Evolutionary conservation across 73 alveolate species (phyloP).

Genomic region (Paramecium pentaurelia): DNA sequence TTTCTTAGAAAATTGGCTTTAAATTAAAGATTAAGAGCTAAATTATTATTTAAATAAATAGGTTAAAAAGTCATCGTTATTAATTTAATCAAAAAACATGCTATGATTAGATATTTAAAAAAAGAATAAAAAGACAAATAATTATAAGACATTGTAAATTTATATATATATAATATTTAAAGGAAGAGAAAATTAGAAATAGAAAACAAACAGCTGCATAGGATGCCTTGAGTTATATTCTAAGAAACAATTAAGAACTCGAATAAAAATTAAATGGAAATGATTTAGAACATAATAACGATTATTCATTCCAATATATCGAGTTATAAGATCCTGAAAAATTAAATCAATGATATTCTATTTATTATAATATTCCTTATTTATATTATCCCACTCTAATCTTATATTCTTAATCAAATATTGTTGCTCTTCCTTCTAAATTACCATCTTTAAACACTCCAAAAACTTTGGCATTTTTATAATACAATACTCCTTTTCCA

Average conservation of each 20-base stretch:
- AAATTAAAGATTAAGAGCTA: background rate
- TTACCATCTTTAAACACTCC: background rate
- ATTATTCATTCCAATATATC: background rate
- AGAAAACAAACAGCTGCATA: conserved; percentile 29
- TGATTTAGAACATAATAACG: background rate
- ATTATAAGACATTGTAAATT: background rate
- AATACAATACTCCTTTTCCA: background rate
- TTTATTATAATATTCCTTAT: background rate
- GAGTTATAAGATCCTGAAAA: background rate
- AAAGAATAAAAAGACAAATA: background rate
- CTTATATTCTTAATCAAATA: background rate
- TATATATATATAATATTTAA: background rate
- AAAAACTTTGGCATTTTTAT: background rate
- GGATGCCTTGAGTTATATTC: background rate
- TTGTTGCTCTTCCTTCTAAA: conserved; percentile 17
- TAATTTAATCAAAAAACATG: background rate
- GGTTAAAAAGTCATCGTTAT: background rate
- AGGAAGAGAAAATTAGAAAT: background rate
- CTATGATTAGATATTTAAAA: background rate
- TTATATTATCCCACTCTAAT: background rate
- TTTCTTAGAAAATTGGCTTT: background rate
- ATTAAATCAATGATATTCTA: conserved; percentile 14
- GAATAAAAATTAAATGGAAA: background rate
- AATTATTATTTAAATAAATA: background rate
- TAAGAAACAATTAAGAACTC: background rate